These are phyloP conservation scores for Teunomyces stri DNA, from an alignment of 805 yeast genomes.

Conservation along the genomic window DNA sequence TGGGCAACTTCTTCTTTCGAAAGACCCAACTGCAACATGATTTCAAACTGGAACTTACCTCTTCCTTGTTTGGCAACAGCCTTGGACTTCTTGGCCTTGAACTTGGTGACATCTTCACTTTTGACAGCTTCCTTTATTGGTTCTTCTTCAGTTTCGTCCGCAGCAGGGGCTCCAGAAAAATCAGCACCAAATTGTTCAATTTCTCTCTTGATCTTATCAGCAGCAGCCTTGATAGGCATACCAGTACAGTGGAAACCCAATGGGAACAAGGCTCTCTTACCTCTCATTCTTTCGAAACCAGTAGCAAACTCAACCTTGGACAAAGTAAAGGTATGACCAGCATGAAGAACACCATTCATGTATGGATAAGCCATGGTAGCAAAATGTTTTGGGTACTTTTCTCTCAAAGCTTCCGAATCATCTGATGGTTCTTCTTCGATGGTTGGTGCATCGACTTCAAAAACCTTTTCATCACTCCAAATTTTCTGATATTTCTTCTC, in stretches of 20 bases:
- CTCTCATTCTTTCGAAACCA: conserved; percentile 94
- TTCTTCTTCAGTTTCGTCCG: conserved; percentile 47
- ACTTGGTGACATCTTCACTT: conserved; percentile 82
- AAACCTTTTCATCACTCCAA: conserved; percentile 85
- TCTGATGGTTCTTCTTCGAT: conserved; percentile 52
- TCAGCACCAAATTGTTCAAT: conserved; percentile 85
- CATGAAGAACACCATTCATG: conserved; percentile 98
- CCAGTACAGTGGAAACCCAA: conserved; percentile 99
- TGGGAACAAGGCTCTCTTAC: conserved; percentile 89
- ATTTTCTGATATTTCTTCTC: conserved; percentile 83
- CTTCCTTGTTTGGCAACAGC: conserved; percentile 93
- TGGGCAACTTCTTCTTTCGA: conserved; percentile 76
- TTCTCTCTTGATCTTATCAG: conserved; percentile 93
- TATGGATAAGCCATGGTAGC: conserved; percentile 97
- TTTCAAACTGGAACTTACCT: conserved; percentile 92
- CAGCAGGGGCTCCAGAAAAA: conserved; percentile 65
- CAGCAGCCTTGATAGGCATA: conserved; percentile 95
- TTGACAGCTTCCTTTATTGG: conserved; percentile 28
- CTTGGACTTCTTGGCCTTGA: conserved; percentile 89
- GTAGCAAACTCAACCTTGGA: conserved; percentile 90
- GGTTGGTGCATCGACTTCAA: conserved; percentile 87
- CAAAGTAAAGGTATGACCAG: conserved; percentile 94
- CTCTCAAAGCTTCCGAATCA: conserved; percentile 66
- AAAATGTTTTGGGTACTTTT: conserved; percentile 80
- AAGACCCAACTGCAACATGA: conserved; percentile 92